Percentiles rank a stretch among this genome's conserved stretches.
phyloP scores from a whole-genome alignment of 2,329 filamentous ascomycete species.

The Verticillium nonalfalfae region DNA sequence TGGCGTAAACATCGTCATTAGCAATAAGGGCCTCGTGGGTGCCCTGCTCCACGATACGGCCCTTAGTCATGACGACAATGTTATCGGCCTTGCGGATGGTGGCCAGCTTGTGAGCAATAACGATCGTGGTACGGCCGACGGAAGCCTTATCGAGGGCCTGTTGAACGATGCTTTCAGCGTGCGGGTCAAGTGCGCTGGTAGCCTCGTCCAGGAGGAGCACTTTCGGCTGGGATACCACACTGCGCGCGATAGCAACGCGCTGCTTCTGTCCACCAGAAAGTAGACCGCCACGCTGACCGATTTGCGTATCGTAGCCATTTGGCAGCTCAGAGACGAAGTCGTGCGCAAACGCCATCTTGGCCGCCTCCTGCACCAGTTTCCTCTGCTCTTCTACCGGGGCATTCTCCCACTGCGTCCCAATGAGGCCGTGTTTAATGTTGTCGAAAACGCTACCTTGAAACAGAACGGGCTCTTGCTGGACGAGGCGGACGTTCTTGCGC shows the following conservation, averaged over 20 bases:
- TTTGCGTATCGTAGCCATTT: constrained; percentile 46
- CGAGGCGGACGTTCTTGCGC: constrained; percentile 27
- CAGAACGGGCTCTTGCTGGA: constrained; percentile 31
- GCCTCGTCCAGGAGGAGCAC: constrained; percentile 63
- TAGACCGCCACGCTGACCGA: constrained; percentile 54
- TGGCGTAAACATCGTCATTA: constrained; percentile 40
- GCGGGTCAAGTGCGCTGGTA: constrained; percentile 45
- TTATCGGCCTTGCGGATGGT: constrained; percentile 55
- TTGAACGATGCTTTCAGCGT: constrained; percentile 43
- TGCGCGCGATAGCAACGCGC: constrained; percentile 52
- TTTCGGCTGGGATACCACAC: constrained; percentile 31
- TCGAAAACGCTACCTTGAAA: constrained; percentile 37
- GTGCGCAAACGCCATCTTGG: constrained; percentile 35
- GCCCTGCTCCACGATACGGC: constrained; percentile 52
- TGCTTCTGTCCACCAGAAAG: constrained; percentile 62
- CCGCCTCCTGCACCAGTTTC: constrained; percentile 32
- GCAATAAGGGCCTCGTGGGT: constrained; percentile 48
- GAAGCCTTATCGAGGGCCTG: constrained; percentile 45
- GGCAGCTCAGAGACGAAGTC: constrained; percentile 40
- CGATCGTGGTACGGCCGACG: constrained; percentile 52
- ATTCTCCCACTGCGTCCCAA: constrained; percentile 19
- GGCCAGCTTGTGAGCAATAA: constrained; percentile 53
- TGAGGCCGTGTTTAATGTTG: constrained; percentile 43
- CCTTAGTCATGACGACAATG: constrained; percentile 55
- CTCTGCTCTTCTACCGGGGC: constrained; percentile 25